Conservation (phyloP, 495 filamentous ascomycete genomes). For the Jackrogersella multiformis region DNA sequence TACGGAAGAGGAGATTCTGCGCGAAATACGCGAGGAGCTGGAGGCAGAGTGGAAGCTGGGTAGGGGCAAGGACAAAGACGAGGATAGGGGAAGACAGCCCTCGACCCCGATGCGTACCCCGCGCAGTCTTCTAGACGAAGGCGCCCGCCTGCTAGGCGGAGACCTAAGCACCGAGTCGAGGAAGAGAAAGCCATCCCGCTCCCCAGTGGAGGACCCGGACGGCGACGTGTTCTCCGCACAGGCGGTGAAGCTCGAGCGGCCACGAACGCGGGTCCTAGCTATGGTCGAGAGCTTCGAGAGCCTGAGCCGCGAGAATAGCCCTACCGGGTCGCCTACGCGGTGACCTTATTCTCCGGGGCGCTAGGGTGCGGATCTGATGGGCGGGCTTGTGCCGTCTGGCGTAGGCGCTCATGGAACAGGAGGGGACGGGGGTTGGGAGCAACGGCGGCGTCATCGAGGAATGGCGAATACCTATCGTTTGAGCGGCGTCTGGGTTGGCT, state of each 20-base stretch:
- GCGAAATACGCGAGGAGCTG: slow-evolving; percentile 35
- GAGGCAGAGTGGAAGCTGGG: slow-evolving; percentile 37
- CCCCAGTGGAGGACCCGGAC: slow-evolving; percentile 32
- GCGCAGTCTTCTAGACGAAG: slow-evolving; percentile 2
- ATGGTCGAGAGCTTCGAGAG: slow-evolving; percentile 60
- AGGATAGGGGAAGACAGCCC: slow-evolving; percentile 15
- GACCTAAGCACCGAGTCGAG: slow-evolving; percentile 34
- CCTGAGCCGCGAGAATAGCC: slow-evolving; percentile 48
- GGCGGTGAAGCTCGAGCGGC: slow-evolving; percentile 45
- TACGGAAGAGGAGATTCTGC: slow-evolving; percentile 26
- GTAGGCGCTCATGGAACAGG: not conserved
- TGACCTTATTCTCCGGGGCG: not conserved
- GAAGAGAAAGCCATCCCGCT: slow-evolving; percentile 34
- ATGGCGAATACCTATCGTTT: slow-evolving; percentile 9
- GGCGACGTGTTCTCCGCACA: slow-evolving; percentile 41
- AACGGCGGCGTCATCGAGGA: slow-evolving; percentile 5
- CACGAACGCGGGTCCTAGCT: slow-evolving; percentile 53
- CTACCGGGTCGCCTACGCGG: slow-evolving; percentile 40
- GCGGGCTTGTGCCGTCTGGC: too few relatives aligned
- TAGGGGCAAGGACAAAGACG: not conserved
- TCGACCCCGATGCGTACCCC: not conserved
- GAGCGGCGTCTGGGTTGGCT: slow-evolving; percentile 5
- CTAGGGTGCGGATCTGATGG: not conserved
- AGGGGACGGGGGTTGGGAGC: not conserved
- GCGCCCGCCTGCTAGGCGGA: slow-evolving; percentile 17